Evolutionary conservation across 305 asterid genomes (phyloP).

Genomic region (Rubia balearica): DNA sequence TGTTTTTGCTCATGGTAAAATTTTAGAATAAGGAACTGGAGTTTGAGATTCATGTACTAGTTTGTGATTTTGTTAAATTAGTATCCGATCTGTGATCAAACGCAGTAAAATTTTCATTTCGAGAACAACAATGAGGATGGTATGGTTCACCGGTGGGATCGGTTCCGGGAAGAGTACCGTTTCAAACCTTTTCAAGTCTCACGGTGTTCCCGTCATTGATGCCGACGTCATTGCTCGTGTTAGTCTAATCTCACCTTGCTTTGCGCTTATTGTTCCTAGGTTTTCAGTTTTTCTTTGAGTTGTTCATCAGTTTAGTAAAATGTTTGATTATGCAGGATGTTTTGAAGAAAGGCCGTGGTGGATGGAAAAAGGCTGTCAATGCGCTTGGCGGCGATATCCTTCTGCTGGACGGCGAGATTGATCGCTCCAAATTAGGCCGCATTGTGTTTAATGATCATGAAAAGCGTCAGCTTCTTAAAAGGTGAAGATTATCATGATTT

Average conservation of each 20-base stretch:
- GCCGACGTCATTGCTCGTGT: slow-evolving; percentile 88
- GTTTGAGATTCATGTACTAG: no score
- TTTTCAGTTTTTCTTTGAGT: neutral
- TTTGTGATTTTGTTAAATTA: no score
- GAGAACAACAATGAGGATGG: slow-evolving; percentile 51
- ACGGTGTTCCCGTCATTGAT: slow-evolving; percentile 79
- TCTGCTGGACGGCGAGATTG: slow-evolving; percentile 66
- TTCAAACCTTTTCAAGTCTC: slow-evolving; percentile 67
- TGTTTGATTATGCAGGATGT: slow-evolving; percentile 34
- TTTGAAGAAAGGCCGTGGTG: slow-evolving; percentile 71
- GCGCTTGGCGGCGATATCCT: slow-evolving; percentile 77
- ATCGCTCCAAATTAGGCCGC: slow-evolving; percentile 80
- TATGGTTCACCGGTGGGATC: slow-evolving; percentile 88
- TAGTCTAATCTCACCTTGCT: slow-evolving; percentile 16
- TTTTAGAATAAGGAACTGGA: no score
- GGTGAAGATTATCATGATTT: slow-evolving; percentile 28
- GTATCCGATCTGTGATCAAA: no score
- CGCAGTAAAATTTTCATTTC: neutral
- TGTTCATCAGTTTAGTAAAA: neutral
- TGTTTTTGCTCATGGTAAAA: no score
- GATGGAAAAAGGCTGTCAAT: slow-evolving; percentile 78
- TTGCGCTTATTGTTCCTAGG: neutral
- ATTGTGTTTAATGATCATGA: slow-evolving; percentile 65
- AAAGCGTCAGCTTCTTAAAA: slow-evolving; percentile 80
- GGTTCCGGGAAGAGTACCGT: slow-evolving; percentile 85